Evolutionary conservation across 2,329 filamentous ascomycete species (phyloP).

Genomic region (Hymenoscyphus linearis): DNA sequence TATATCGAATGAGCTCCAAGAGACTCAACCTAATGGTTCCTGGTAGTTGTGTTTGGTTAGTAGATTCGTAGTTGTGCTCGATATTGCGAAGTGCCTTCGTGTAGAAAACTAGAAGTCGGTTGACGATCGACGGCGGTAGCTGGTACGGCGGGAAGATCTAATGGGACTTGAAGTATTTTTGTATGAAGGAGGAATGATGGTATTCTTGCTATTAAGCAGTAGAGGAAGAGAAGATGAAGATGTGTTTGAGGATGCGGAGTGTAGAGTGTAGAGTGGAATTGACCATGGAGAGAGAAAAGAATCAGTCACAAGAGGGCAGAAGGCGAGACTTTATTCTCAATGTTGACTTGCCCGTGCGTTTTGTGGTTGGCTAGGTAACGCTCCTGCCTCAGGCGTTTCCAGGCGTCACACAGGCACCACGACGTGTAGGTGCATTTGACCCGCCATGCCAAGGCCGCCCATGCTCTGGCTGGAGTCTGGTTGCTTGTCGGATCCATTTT

Average conservation of each 20-base stretch:
- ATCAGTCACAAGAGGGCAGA: conserved; percentile 1
- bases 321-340: conserved; percentile 1
- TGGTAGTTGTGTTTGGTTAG: conserved; percentile 42
- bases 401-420: not conserved
- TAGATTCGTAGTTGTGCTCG: conserved; percentile 42
- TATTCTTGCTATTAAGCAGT: conserved; percentile 18
- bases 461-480: too few relatives aligned
- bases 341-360: conserved; percentile 13
- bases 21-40: conserved; percentile 56
- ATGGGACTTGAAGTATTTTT: conserved; percentile 32
- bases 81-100: conserved; percentile 44
- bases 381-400: not conserved
- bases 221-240: conserved; percentile 30
- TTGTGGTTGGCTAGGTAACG: conserved; percentile 13
- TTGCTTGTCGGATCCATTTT: not conserved
- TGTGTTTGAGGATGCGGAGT: conserved; percentile 29
- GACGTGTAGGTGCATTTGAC: too few relatives aligned
- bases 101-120: conserved; percentile 42
- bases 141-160: conserved; percentile 44
- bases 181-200: conserved; percentile 23
- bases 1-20: conserved; percentile 50
- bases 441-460: too few relatives aligned
- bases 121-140: conserved; percentile 42
- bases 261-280: conserved; percentile 21
- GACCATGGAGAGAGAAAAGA: conserved; percentile 28